phyloP scores from a whole-genome alignment of 2,329 filamentous ascomycete species.

The Diplodia sapinea region DNA sequence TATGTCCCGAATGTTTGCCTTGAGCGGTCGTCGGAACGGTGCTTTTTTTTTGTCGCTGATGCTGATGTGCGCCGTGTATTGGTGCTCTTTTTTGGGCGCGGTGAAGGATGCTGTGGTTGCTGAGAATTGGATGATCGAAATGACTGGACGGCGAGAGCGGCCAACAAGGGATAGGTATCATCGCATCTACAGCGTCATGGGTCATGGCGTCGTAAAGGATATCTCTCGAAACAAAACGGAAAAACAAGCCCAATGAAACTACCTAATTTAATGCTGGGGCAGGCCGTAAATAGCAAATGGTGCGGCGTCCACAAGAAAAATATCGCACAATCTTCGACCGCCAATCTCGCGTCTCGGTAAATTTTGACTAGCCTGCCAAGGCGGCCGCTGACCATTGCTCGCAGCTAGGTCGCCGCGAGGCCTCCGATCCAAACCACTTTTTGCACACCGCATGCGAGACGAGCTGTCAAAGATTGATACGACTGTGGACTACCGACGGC shows the following conservation, averaged over 20 bases:
- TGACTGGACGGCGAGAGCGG: slow-evolving; percentile 29
- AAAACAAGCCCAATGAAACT: slow-evolving; percentile 25
- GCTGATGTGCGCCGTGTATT: not conserved
- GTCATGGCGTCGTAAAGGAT: slow-evolving; percentile 43
- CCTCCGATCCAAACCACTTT: slow-evolving; percentile 18
- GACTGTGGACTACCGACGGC: slow-evolving; percentile 10
- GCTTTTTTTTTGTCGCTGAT: slow-evolving; percentile 23
- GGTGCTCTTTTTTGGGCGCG: slow-evolving; percentile 6
- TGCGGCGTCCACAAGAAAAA: slow-evolving; percentile 22
- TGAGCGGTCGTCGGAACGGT: slow-evolving; percentile 5
- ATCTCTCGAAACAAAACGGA: slow-evolving; percentile 29
- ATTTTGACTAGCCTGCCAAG: slow-evolving; percentile 24
- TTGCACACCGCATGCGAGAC: slow-evolving; percentile 15
- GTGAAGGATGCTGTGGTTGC: slow-evolving; percentile 5
- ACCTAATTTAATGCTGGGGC: slow-evolving; percentile 32
- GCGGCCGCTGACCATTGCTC: slow-evolving; percentile 24
- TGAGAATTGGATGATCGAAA: slow-evolving; percentile 27
- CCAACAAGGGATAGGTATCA: slow-evolving; percentile 32
- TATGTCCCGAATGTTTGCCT: not conserved
- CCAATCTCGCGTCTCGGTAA: slow-evolving; percentile 26
- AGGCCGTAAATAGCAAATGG: not conserved
- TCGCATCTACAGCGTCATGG: slow-evolving; percentile 47
- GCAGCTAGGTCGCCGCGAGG: slow-evolving; percentile 15
- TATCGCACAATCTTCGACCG: slow-evolving; percentile 23
- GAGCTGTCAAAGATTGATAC: slow-evolving; percentile 4